Conservation (phyloP, 2,329 filamentous ascomycete genomes). For the Neophaeococcomyces aloes region DNA sequence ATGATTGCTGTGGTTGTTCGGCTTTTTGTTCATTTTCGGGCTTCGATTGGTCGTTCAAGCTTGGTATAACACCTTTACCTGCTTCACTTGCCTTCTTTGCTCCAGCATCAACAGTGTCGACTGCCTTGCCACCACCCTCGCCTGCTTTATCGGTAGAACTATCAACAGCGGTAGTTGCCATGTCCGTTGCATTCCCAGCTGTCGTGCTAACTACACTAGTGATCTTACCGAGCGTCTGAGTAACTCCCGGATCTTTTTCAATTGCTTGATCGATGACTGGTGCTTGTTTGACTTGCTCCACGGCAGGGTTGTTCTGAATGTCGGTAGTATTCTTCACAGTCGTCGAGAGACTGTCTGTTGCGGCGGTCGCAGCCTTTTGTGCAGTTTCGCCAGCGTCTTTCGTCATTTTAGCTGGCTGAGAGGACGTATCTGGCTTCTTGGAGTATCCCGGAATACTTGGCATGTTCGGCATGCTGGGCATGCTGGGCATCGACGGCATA, state of each 20-base stretch:
- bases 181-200: conserved; percentile 14
- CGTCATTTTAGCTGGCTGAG: conserved; percentile 9
- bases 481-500: conserved; percentile 16
- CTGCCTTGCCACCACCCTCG: conserved; percentile 11
- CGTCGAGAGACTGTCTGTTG: conserved; percentile 13
- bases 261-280: conserved; percentile 18
- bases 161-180: conserved; percentile 10
- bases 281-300: conserved; percentile 13
- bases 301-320: conserved; percentile 18
- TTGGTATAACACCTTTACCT: conserved; percentile 1
- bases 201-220: conserved; percentile 12
- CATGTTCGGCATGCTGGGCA: conserved; percentile 9
- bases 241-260: conserved; percentile 12
- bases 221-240: conserved; percentile 10
- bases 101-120: conserved; percentile 3
- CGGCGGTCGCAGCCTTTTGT: conserved; percentile 12
- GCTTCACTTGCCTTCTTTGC: conserved; percentile 7
- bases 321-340: conserved; percentile 17
- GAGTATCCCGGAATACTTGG: conserved; percentile 3
- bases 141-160: conserved; percentile 9
- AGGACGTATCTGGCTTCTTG: conserved; percentile 22
- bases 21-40: conserved; percentile 2
- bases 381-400: conserved; percentile 12
- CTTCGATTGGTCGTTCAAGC: background rate
- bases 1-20: conserved; percentile 11